Base-by-base conservation (phyloP, 345 rosid species). In the Rhizophora apiculata region DNA sequence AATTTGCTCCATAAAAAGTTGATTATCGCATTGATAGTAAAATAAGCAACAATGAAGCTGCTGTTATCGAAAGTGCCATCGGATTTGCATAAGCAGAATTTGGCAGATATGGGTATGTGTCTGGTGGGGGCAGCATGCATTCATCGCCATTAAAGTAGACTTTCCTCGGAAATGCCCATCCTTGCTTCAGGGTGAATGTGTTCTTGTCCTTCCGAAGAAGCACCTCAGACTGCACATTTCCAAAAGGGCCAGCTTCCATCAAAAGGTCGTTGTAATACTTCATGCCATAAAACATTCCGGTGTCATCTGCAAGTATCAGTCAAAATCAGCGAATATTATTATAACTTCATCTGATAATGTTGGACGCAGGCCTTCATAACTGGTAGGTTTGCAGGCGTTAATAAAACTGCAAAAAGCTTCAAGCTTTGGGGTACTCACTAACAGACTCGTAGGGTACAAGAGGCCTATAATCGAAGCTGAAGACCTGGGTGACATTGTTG, bases 111-210 rank as follows among this genome's bases (percentile, higher is more conserved):
- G 98, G 97, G 78, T 89, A 93, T 16, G 89, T 63, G 53, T 90
- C 98, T 16, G 98, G 98, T 55, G 93, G 84, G 3, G 97, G 97
- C 27, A 91, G 80, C 89, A 87, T 84, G 79, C 99, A 92, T 64
- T 90, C 96, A 57, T 95, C 96, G 0, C 99, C 97, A 61, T 92
- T 87, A 79, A 95, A 89, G 82, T 95, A 95, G 1, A 91, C 96
- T 78, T 87, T 88, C 74, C 90, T 72, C 0, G 99, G 97, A 74
- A 95, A 95, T 2, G 94, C 97, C 97, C 99, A 92, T 27, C 99
- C 99, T 53, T 95, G 88, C 75, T 87, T 86, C 72, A 95, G 83
- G 53, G 90, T 85, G 72, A 89, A 92, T 15, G 87, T 88, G 78
- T 83, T 81, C 78, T 72, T 71, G 75, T 95, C 92, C 78, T 92